A percentile compares a stretch with the other conserved stretches of the same genome.
Conservation (phyloP, 2,329 filamentous ascomycete genomes). For the Arthroderma uncinatum region DNA sequence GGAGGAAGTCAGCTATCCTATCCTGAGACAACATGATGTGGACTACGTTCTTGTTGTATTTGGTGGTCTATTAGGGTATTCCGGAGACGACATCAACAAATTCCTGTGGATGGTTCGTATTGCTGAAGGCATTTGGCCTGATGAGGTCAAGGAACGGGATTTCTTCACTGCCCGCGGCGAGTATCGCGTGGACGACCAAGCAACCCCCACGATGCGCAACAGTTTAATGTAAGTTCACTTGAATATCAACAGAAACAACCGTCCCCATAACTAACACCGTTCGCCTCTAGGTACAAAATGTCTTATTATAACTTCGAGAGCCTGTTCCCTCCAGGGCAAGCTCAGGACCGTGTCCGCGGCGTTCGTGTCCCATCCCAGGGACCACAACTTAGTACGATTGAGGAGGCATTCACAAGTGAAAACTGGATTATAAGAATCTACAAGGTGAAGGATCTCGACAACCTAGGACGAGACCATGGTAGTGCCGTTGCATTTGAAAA, state of each 20-base stretch:
- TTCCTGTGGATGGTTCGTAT: slow-evolving; percentile 99
- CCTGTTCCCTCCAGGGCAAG: slow-evolving; percentile 86
- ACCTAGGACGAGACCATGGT: slow-evolving; percentile 79
- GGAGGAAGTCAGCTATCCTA: slow-evolving; percentile 96
- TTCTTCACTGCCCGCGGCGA: slow-evolving; percentile 92
- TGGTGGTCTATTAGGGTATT: slow-evolving; percentile 90
- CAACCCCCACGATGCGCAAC: slow-evolving; percentile 96
- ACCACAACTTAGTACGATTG: slow-evolving; percentile 74
- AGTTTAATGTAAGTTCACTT: slow-evolving; percentile 72
- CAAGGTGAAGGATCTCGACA: slow-evolving; percentile 98
- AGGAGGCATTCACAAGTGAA: slow-evolving; percentile 97
- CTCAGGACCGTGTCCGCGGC: slow-evolving; percentile 77
- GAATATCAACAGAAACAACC: not conserved
- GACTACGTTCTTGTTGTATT: slow-evolving; percentile 98
- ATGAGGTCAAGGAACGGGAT: slow-evolving; percentile 91
- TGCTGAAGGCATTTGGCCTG: slow-evolving; percentile 98
- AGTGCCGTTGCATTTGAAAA: slow-evolving; percentile 45
- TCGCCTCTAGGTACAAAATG: slow-evolving; percentile 84
- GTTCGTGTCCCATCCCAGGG: slow-evolving; percentile 69
- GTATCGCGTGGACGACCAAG: slow-evolving; percentile 86
- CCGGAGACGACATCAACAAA: slow-evolving; percentile 98
- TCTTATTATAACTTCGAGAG: slow-evolving; percentile 96
- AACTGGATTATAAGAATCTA: slow-evolving; percentile 99
- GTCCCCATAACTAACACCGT: slow-evolving; percentile 13
- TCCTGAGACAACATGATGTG: slow-evolving; percentile 96